Evolutionary conservation across 345 rosid genomes (phyloP), one percentile per base, ranked within the genome.

Genomic region (Leavenworthia alabamica): DNA sequence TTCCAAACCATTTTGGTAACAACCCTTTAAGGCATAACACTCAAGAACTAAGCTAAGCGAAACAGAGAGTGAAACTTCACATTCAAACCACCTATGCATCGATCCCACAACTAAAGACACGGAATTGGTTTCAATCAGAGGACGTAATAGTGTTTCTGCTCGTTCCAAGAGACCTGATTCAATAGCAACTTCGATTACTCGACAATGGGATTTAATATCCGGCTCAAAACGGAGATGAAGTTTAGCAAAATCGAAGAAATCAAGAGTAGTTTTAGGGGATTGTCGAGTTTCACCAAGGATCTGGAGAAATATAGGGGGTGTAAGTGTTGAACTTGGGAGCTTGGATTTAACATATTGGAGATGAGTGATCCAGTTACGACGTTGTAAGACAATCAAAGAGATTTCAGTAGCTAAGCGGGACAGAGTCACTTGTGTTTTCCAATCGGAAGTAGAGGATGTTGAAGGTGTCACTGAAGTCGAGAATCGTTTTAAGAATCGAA

Each of bases 241-340:
- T 58, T 47, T 60, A 12, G 74, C 82, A 79, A 79, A 81, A 45
- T 79, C 77, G 83, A 81, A 86, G 83, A 89, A 86, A 61, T 54
- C 32, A 17, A 89, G 77, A 27, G 86, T 66, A 37, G 73, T 59
- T 47, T 58, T 65, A 14, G 85, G 82, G 33, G 67, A 67, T 7
- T 57, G 24, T 56, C 78, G 73, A 67, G 83, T 84, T 45, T 66
- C 82, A 22, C 17, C 58, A 60, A 84, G 78, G 73, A 89, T 75
- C 19, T 77, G 81, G 54, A 74, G 80, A 74, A 86, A 79, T 17
- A 86, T 50, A 4, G 74, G 10, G 3, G 82, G 78, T 23, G 79
- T 68, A 49, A 86, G 79, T 44, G 78, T 76, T 48, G 77, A 62
- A 15, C 64, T 64, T 7, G 83, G 86, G 46, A 65, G 62, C 19